These are phyloP conservation scores for Tuber melanosporum DNA, from an alignment of 495 filamentous ascomycete genomes.

Conservation along the genomic window DNA sequence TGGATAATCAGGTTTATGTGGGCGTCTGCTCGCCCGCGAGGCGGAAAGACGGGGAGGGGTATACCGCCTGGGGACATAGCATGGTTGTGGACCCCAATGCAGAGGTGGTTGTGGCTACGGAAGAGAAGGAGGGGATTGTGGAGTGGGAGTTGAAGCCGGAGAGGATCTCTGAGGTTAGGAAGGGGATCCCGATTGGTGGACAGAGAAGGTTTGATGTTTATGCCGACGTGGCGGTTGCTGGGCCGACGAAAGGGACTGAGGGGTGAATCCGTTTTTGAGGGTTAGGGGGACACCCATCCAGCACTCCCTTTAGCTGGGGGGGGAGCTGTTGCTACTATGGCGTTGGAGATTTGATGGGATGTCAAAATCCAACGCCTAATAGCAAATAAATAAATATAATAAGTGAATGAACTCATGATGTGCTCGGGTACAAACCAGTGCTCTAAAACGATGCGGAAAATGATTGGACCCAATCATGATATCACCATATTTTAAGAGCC, in stretches of 20 bases:
- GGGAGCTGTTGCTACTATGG: neutral
- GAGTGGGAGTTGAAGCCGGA: constrained; percentile 65
- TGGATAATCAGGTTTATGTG: constrained; percentile 94
- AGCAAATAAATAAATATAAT: neutral
- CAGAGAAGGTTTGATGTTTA: constrained; percentile 96
- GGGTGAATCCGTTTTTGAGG: neutral
- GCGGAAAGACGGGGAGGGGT: constrained; percentile 52
- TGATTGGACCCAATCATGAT: neutral
- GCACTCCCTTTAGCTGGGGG: neutral
- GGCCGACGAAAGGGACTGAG: constrained; percentile 13
- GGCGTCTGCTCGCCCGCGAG: constrained; percentile 86
- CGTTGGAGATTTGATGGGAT: neutral
- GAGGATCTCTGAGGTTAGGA: constrained; percentile 68
- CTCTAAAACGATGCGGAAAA: neutral
- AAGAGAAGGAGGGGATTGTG: constrained; percentile 61
- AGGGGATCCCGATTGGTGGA: constrained; percentile 71
- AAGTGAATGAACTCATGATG: neutral
- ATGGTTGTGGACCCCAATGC: constrained; percentile 88
- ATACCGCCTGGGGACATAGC: constrained; percentile 89
- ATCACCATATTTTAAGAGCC: neutral
- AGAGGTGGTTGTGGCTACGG: constrained; percentile 63
- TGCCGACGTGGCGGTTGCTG: constrained; percentile 69
- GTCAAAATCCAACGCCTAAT: neutral
- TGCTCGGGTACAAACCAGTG: neutral
- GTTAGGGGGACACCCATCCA: neutral